A percentile compares a stretch with the other conserved stretches of the same genome.
phyloP scores from a whole-genome alignment of 257 asterid genomes.

The Fraxinus americana region DNA sequence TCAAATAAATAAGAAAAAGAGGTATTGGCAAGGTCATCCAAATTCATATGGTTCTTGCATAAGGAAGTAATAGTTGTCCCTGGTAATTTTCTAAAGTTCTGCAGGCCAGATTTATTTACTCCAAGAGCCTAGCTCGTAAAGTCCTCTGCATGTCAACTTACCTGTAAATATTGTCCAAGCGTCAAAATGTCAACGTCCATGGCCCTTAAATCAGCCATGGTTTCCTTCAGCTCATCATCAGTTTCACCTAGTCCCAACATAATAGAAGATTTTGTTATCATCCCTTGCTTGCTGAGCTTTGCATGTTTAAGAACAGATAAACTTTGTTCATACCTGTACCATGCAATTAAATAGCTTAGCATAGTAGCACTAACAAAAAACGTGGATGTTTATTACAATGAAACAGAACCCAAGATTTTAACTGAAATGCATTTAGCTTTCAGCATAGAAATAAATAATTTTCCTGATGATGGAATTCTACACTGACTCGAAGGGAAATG shows the following conservation, averaged over 20 bases:
- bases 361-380: slow-evolving; percentile 3
- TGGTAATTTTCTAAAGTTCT: background rate
- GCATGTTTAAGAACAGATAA: slow-evolving; percentile 88
- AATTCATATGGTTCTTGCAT: background rate
- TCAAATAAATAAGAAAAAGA: background rate
- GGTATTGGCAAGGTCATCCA: background rate
- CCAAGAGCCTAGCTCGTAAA: background rate
- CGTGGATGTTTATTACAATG: background rate
- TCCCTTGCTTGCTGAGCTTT: slow-evolving; percentile 75
- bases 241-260: slow-evolving; percentile 99
- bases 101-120: slow-evolving; percentile 1
- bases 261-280: slow-evolving; percentile 89
- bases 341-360: slow-evolving; percentile 19
- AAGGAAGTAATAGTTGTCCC: background rate
- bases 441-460: background rate
- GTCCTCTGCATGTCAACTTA: slow-evolving; percentile 29
- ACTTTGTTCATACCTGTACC: slow-evolving; percentile 88
- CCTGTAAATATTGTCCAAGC: slow-evolving; percentile 94
- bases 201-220: slow-evolving; percentile 89
- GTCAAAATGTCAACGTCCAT: slow-evolving; percentile 93
- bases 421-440: background rate
- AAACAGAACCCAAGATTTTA: background rate
- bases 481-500: background rate
- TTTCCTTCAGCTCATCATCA: slow-evolving; percentile 85
- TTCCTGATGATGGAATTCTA: slow-evolving; percentile 7